phyloP scores from a whole-genome alignment of 2,329 filamentous ascomycete genomes.

The Dothistroma septosporum region DNA sequence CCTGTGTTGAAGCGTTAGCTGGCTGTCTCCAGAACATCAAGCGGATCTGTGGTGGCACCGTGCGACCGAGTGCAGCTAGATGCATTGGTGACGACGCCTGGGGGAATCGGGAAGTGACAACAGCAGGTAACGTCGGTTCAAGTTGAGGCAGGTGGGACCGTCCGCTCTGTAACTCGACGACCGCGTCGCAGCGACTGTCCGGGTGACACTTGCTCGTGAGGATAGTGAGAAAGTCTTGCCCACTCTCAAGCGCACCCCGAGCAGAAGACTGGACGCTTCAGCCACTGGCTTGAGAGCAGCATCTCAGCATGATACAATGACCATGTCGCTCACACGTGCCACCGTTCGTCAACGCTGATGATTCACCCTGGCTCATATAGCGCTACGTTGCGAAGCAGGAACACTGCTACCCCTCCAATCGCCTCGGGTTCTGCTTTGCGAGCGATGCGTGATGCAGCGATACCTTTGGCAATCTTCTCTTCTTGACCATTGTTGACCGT shows the following conservation, averaged over 20 bases:
- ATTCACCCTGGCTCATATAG: slow-evolving; percentile 47
- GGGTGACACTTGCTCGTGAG: too few species aligned
- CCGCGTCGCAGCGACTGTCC: not conserved
- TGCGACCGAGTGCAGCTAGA: not conserved
- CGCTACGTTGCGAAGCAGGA: slow-evolving; percentile 45
- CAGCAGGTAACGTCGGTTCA: not conserved
- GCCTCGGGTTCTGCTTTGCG: slow-evolving; percentile 30
- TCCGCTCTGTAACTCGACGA: not conserved
- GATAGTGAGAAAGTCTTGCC: too few species aligned
- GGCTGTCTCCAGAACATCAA: not conserved
- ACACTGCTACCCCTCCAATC: slow-evolving; percentile 46
- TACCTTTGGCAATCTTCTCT: not conserved
- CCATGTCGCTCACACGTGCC: not conserved
- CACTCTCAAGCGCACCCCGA: too few species aligned
- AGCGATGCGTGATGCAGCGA: slow-evolving; percentile 12
- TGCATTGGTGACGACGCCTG: not conserved
- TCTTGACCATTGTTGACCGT: slow-evolving; percentile 1
- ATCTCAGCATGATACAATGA: too few species aligned
- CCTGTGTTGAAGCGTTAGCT: not conserved
- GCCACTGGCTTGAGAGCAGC: too few species aligned
- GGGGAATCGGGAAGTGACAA: not conserved
- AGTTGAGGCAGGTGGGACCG: not conserved
- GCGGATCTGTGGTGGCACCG: not conserved
- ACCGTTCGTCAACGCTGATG: slow-evolving; percentile 45
- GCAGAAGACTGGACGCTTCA: too few species aligned